A percentile compares a stretch with the other conserved stretches of the same genome.
Conservation (phyloP, 2,329 filamentous ascomycete genomes). For the Didymella pinodella region DNA sequence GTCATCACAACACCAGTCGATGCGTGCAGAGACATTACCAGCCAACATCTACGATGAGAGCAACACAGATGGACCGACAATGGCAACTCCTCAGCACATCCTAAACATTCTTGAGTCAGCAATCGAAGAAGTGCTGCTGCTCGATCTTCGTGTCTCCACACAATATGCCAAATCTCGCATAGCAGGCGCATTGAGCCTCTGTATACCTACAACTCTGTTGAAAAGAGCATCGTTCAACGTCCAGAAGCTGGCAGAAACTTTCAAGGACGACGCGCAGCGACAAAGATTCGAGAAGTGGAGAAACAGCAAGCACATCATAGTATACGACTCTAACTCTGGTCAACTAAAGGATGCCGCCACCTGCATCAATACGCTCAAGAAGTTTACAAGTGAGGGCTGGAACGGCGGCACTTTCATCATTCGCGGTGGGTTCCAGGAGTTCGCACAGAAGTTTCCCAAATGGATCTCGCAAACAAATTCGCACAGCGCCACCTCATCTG, state of each 20-base stretch:
- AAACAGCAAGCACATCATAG: slow-evolving; percentile 76
- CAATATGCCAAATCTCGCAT: slow-evolving; percentile 81
- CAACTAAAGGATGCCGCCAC: slow-evolving; percentile 81
- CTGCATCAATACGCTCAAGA: slow-evolving; percentile 88
- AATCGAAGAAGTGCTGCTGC: slow-evolving; percentile 68
- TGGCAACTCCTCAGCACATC: slow-evolving; percentile 59
- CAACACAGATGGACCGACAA: slow-evolving; percentile 45
- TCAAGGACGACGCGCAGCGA: slow-evolving; percentile 75
- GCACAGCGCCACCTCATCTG: slow-evolving; percentile 32
- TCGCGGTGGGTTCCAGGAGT: slow-evolving; percentile 80
- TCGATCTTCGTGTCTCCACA: slow-evolving; percentile 87
- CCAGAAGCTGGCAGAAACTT: slow-evolving; percentile 85
- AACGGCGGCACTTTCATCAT: slow-evolving; percentile 76
- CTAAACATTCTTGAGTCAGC: slow-evolving; percentile 58
- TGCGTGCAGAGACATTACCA: slow-evolving; percentile 59
- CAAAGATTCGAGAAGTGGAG: slow-evolving; percentile 79
- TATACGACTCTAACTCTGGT: slow-evolving; percentile 82
- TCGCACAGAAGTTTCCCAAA: slow-evolving; percentile 71
- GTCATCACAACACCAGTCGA: slow-evolving; percentile 25
- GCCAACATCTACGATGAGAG: slow-evolving; percentile 36
- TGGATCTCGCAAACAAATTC: slow-evolving; percentile 60
- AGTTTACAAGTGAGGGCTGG: slow-evolving; percentile 88
- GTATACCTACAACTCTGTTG: slow-evolving; percentile 91
- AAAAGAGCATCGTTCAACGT: slow-evolving; percentile 92
- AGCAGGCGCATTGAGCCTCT: slow-evolving; percentile 83